These are phyloP conservation scores for Hypoxylon sp. DNA, from an alignment of 2,329 filamentous ascomycete species.

Conservation along the genomic window DNA sequence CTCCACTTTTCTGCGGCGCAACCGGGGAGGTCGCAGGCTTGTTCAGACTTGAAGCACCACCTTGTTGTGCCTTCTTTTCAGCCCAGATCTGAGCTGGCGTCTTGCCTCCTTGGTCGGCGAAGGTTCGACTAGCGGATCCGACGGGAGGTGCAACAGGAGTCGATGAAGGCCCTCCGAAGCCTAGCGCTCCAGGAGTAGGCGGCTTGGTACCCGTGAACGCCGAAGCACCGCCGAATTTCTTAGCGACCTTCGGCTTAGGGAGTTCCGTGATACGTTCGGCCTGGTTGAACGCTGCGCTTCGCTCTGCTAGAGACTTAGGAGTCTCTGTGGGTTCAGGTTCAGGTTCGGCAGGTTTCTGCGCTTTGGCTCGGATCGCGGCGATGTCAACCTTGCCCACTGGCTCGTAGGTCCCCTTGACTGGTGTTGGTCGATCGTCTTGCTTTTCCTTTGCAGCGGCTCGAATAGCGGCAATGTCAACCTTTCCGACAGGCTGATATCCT, in stretches of 20 bases:
- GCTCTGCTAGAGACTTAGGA: conserved; percentile 77
- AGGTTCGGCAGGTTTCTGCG: conserved; percentile 71
- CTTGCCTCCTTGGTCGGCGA: conserved; percentile 94
- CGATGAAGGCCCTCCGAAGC: conserved; percentile 71
- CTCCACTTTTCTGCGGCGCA: conserved; percentile 74
- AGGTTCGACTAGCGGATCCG: conserved; percentile 88
- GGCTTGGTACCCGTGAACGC: conserved; percentile 90
- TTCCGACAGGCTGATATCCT: conserved; percentile 92
- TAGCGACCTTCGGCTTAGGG: conserved; percentile 94
- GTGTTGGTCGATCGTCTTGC: conserved; percentile 83
- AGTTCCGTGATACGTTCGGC: conserved; percentile 87
- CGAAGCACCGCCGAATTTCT: conserved; percentile 81
- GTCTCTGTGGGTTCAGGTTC: conserved; percentile 55
- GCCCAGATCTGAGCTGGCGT: conserved; percentile 98
- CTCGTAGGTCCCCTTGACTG: conserved; percentile 93
- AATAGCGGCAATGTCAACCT: conserved; percentile 96
- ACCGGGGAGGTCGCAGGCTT: conserved; percentile 66
- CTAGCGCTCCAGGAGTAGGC: conserved; percentile 78
- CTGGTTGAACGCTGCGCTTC: conserved; percentile 78
- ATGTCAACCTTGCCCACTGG: conserved; percentile 98
- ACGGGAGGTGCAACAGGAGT: conserved; percentile 72
- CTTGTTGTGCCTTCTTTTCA: conserved; percentile 91
- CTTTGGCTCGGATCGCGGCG: conserved; percentile 87
- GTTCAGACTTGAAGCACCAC: conserved; percentile 65
- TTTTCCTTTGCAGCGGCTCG: conserved; percentile 77